phyloP scores from a whole-genome alignment of 345 rosid species.

The Rhizophora apiculata region DNA sequence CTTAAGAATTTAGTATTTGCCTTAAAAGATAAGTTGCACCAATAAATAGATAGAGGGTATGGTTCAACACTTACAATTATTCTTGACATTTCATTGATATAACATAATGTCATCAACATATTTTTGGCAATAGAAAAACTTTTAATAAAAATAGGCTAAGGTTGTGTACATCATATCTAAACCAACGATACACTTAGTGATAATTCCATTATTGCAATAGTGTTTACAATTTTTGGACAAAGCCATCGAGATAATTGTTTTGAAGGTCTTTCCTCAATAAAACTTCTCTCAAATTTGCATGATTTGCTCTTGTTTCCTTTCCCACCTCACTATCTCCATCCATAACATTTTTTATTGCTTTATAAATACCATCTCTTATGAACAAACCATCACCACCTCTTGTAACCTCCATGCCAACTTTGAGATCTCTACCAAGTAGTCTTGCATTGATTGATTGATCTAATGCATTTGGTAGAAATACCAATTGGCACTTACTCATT shows the following conservation, averaged over 20 bases:
- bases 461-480: slow-evolving; percentile 33
- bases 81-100: no score
- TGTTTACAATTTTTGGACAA: slow-evolving; percentile 9
- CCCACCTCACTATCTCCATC: slow-evolving; percentile 29
- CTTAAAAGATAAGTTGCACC: no score
- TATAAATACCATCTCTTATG: slow-evolving; percentile 24
- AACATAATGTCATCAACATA: no score
- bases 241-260: slow-evolving; percentile 28
- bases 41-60: no score
- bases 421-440: slow-evolving; percentile 29
- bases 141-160: no score
- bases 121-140: no score
- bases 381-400: slow-evolving; percentile 33
- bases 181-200: no score
- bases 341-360: slow-evolving; percentile 37
- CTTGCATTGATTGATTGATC: slow-evolving; percentile 47
- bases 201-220: no score
- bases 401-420: slow-evolving; percentile 38
- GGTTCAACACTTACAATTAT: no score
- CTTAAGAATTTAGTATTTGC: no score
- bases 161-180: no score
- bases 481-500: slow-evolving; percentile 36
- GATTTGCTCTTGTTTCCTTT: slow-evolving; percentile 24
- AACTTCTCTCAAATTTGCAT: slow-evolving; percentile 25
- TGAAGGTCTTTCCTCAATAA: slow-evolving; percentile 23